Conservation (phyloP, 805 yeast species). For the Pichia phayaonensis region DNA sequence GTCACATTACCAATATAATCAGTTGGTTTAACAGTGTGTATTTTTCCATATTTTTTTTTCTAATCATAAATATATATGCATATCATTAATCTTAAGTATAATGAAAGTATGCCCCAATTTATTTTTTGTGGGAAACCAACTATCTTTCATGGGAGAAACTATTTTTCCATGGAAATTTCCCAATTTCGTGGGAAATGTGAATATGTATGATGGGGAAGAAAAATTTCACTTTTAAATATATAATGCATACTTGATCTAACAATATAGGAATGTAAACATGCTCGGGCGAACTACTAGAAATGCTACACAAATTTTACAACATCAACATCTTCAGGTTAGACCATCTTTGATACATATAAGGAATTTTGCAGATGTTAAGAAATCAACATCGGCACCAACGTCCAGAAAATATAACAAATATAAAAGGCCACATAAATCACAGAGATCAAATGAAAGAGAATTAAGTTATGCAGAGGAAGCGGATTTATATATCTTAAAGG, state of each 20-base stretch:
- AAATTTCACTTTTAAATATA: background rate
- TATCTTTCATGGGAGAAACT: background rate
- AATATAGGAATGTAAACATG: background rate
- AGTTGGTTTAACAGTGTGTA: background rate
- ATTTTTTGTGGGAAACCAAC: background rate
- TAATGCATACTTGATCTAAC: too few species aligned
- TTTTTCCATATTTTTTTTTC: background rate
- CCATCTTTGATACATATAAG: background rate
- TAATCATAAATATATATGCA: background rate
- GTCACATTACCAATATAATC: conserved; percentile 9
- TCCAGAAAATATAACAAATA: background rate
- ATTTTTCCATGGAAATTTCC: background rate
- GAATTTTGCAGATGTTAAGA: background rate
- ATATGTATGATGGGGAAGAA: background rate
- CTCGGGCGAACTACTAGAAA: background rate
- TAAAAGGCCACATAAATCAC: background rate
- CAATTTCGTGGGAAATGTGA: background rate
- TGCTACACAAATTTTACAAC: background rate
- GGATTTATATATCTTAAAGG: conserved; percentile 1
- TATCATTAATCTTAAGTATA: background rate
- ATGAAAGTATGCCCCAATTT: too few species aligned
- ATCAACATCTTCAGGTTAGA: background rate
- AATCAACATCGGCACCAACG: background rate
- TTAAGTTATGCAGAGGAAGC: background rate
- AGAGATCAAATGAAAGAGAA: background rate